These are phyloP conservation scores for Paraurostyla sp. DNA, from an alignment of 73 alveolate genomes.

Conservation along the genomic window DNA sequence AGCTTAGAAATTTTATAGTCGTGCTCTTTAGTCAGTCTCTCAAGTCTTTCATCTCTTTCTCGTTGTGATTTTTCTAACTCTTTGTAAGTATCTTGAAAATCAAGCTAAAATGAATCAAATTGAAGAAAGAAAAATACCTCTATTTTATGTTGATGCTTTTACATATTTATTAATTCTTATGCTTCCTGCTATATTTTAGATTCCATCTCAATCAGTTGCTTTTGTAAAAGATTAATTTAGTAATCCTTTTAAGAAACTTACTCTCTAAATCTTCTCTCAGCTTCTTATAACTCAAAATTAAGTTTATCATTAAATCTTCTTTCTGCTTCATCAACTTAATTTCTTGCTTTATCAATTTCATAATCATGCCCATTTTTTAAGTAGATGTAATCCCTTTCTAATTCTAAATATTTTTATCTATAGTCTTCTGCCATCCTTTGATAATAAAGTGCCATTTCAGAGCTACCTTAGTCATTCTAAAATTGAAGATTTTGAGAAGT, in stretches of 20 bases:
- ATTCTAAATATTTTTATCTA: conserved; percentile 27
- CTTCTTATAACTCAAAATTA: not conserved
- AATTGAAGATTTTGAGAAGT: too few species aligned
- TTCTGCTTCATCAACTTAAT: conserved; percentile 39
- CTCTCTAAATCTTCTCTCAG: conserved; percentile 3
- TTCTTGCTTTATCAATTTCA: conserved; percentile 11
- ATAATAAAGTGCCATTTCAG: conserved; percentile 1
- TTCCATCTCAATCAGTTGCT: conserved; percentile 29
- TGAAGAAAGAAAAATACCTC: too few species aligned
- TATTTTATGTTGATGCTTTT: not conserved
- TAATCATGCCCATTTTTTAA: conserved; percentile 44
- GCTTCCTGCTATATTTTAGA: not conserved
- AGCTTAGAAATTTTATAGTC: conserved; percentile 8
- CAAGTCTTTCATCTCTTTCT: conserved; percentile 16
- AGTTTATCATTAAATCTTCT: conserved; percentile 33
- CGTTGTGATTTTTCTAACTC: not conserved
- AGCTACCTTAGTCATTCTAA: too few species aligned
- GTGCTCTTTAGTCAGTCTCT: not conserved
- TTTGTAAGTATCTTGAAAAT: conserved; percentile 25
- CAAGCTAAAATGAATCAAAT: too few species aligned
- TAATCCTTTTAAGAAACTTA: not conserved
- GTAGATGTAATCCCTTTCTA: conserved; percentile 30
- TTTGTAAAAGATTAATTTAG: not conserved
- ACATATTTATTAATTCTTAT: conserved; percentile 5
- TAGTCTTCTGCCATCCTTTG: conserved; percentile 54